Evolutionary conservation across 2,329 filamentous ascomycete species (phyloP).

Genomic region (Plectosphaerella sp.): DNA sequence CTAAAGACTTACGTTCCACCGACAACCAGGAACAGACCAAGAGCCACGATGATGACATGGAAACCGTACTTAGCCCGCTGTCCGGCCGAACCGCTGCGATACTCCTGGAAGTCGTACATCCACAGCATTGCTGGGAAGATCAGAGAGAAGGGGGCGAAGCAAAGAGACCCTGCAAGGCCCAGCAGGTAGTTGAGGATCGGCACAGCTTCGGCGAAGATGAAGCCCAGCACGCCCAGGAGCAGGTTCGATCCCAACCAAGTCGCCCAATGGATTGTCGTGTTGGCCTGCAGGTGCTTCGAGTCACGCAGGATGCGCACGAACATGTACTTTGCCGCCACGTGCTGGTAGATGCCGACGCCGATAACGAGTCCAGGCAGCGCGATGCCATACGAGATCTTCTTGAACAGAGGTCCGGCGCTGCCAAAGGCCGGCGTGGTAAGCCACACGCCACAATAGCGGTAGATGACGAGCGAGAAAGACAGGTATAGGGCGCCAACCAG

Average conservation of each 20-base stretch:
- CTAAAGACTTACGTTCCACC: conserved; percentile 18
- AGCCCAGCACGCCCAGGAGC: conserved; percentile 38
- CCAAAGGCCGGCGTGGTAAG: conserved; percentile 43
- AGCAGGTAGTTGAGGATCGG: conserved; percentile 51
- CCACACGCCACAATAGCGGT: conserved; percentile 41
- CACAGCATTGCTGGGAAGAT: conserved; percentile 21
- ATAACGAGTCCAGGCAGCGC: conserved; percentile 46
- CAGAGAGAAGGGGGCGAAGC: conserved; percentile 23
- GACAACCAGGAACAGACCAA: conserved; percentile 19
- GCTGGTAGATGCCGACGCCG: conserved; percentile 43
- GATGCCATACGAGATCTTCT: conserved; percentile 45
- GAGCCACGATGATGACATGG: conserved; percentile 16
- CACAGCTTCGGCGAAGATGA: conserved; percentile 39
- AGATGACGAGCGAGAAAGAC: conserved; percentile 44
- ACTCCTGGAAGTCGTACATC: conserved; percentile 17
- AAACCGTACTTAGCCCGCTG: conserved; percentile 15
- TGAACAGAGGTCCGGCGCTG: conserved; percentile 38
- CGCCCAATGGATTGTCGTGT: conserved; percentile 40
- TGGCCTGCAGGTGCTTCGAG: conserved; percentile 39
- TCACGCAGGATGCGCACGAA: conserved; percentile 44
- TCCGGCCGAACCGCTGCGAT: conserved; percentile 10
- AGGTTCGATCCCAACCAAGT: conserved; percentile 42
- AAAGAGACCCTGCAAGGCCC: conserved; percentile 34
- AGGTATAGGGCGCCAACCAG: conserved; percentile 47
- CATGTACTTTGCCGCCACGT: conserved; percentile 46